Evolutionary conservation across 805 yeast genomes (phyloP), one percentile per base, ranked within the genome.

Genomic region (Saturnispora besseyi): DNA sequence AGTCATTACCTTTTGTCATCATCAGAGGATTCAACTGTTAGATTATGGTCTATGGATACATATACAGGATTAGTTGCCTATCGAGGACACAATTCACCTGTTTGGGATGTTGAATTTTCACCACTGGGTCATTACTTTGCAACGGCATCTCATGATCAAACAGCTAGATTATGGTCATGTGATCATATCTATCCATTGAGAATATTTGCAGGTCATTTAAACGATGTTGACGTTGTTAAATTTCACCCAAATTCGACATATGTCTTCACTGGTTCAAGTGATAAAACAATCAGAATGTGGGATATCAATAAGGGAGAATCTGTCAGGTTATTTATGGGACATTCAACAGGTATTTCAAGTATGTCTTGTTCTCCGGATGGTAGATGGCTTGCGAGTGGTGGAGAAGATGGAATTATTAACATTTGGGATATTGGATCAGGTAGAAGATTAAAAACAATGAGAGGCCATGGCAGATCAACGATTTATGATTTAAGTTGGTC

Each of bases 241-340:
- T 93, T 91, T 77, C 99, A 93, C 69, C 98, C 99, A 26, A 93
- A 93, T 65, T 90, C 96, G 8, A 85, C 90, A 45, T 93, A 93
- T 63, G 81, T 93, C 6, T 82, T 93, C 61, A 91, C 99, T 0
- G 99, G 99, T 6, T 87, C 96, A 5, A 79, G 90, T 55, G 99
- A 93, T 68, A 88, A 89, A 68, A 88, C 98, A 0, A 84, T 95
- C 61, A 76, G 99, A 55, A 90, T 93, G 97, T 93, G 99, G 99
- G 99, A 93, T 65, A 81, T 93, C 26, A 78, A 82, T 34, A 77
- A 82, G 40, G 99, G 99, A 37, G 82, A 81, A 55, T 81, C 95
- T 38, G 97, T 90, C 29, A 77, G 99, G 54, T 81, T 93, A 9
- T 91, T 93, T 65, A 79, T 88, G 65, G 97, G 96, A 1, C 97